These are phyloP conservation scores for Herpetomonas muscarum DNA, from an alignment of 208 protist genomes.

Conservation along the genomic window DNA sequence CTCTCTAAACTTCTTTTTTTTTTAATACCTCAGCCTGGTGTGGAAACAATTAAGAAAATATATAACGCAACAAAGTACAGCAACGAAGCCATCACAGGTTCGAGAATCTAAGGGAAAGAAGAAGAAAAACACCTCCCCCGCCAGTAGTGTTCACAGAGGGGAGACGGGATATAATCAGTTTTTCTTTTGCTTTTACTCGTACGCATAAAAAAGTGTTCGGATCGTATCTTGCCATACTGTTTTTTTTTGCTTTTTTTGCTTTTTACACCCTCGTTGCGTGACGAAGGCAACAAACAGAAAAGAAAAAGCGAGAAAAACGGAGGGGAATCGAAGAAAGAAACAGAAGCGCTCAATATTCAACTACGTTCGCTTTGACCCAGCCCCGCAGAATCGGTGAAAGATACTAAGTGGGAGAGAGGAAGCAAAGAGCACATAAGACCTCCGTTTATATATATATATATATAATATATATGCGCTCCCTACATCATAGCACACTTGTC, in stretches of 20 bases:
- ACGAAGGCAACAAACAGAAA: neutral
- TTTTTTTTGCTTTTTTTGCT: conserved; percentile 8
- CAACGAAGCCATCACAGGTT: neutral
- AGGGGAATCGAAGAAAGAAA: neutral
- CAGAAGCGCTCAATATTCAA: neutral
- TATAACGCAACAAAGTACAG: neutral
- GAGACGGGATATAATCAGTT: neutral
- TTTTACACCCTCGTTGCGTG: neutral
- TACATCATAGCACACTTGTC: neutral
- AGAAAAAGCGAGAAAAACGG: neutral
- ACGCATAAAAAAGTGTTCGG: conserved; percentile 16
- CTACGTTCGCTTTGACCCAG: too few relatives aligned
- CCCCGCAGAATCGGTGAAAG: too few relatives aligned
- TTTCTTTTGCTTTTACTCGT: neutral
- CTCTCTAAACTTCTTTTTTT: neutral
- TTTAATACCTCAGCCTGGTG: neutral
- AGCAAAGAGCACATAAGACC: too few relatives aligned
- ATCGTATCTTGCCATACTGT: conserved; percentile 1
- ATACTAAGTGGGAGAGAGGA: too few relatives aligned
- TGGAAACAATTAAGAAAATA: neutral
- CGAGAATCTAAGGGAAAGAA: conserved; percentile 3
- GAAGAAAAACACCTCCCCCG: conserved; percentile 16
- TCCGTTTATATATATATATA: too few relatives aligned
- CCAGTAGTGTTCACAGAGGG: too few relatives aligned
- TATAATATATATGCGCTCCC: too few relatives aligned